Percentiles rank a stretch among this genome's conserved stretches.
phyloP scores from a whole-genome alignment of 495 filamentous ascomycete species.

The Haplographium delicatum region DNA sequence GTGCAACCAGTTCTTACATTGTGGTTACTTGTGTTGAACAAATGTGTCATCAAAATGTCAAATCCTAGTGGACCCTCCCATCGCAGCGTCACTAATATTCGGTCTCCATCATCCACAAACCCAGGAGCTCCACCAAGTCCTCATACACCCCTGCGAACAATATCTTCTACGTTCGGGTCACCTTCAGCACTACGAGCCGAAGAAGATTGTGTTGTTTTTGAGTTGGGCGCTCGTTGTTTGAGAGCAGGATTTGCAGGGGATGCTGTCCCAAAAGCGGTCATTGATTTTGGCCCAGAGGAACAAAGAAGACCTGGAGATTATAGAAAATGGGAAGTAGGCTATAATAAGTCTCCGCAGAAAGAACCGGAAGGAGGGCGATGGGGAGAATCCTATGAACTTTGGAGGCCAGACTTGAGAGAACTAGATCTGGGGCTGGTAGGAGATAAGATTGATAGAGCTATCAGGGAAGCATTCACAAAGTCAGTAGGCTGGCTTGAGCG shows the following conservation, averaged over 20 bases:
- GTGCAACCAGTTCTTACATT: too few relatives aligned
- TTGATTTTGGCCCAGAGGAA: conserved; percentile 65
- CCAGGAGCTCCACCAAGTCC: conserved; percentile 34
- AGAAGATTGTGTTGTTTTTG: conserved; percentile 78
- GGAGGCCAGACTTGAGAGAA: conserved; percentile 66
- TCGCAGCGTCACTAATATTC: conserved; percentile 47
- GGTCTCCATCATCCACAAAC: conserved; percentile 25
- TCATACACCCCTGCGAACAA: conserved; percentile 55
- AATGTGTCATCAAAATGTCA: conserved; percentile 19
- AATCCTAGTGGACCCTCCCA: conserved; percentile 27
- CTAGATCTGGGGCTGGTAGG: conserved; percentile 73
- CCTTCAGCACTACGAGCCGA: conserved; percentile 71
- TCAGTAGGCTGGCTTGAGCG: conserved; percentile 23
- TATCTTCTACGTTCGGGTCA: conserved; percentile 62
- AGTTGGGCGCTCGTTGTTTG: conserved; percentile 74
- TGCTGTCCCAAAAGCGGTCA: conserved; percentile 60
- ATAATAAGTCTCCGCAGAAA: conserved; percentile 40
- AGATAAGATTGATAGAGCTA: conserved; percentile 79
- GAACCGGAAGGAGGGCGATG: conserved; percentile 48
- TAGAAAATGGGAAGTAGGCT: conserved; percentile 57
- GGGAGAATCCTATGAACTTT: conserved; percentile 73
- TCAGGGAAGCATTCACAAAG: conserved; percentile 83
- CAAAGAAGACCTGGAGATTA: conserved; percentile 81
- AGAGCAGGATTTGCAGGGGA: conserved; percentile 84
- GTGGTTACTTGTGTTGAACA: not conserved